A percentile compares a stretch with the other conserved stretches of the same genome.
phyloP scores from a whole-genome alignment of 2,329 filamentous ascomycete genomes.

The Verticillium alfalfae region DNA sequence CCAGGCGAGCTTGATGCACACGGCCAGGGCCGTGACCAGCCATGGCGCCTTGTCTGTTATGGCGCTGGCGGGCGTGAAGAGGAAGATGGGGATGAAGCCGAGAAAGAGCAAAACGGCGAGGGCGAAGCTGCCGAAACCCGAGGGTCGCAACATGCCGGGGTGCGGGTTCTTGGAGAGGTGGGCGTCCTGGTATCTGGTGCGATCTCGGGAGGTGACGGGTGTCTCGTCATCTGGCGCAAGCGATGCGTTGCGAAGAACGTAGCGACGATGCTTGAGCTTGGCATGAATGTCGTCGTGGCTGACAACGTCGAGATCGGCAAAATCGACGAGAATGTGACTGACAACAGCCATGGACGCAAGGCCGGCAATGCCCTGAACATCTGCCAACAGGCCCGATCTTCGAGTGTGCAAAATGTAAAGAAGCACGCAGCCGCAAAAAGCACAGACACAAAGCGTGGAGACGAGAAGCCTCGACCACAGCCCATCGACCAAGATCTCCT shows the following conservation, averaged over 20 bases:
- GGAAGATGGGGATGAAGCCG: constrained; percentile 52
- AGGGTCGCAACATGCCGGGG: constrained; percentile 60
- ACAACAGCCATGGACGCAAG: constrained; percentile 71
- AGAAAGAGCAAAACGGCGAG: constrained; percentile 50
- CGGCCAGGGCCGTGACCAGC: constrained; percentile 59
- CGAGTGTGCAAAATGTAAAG: constrained; percentile 57
- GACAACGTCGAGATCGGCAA: constrained; percentile 65
- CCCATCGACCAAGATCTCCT: constrained; percentile 50
- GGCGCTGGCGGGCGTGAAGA: constrained; percentile 51
- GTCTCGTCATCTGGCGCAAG: constrained; percentile 58
- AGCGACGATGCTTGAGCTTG: constrained; percentile 60
- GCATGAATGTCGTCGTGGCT: constrained; percentile 63
- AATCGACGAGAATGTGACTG: constrained; percentile 68
- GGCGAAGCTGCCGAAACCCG: constrained; percentile 57
- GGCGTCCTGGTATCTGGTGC: constrained; percentile 41
- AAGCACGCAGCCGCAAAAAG: constrained; percentile 50
- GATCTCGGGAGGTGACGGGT: constrained; percentile 30
- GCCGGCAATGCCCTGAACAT: constrained; percentile 69
- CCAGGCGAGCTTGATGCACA: constrained; percentile 64
- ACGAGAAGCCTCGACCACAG: constrained; percentile 59
- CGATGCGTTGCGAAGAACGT: constrained; percentile 65
- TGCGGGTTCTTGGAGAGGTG: constrained; percentile 57
- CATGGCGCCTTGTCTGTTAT: constrained; percentile 60
- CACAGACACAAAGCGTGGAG: constrained; percentile 49
- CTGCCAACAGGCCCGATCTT: constrained; percentile 59